Evolutionary conservation across 129 eudicot genomes (phyloP).

Genomic region (Gnaphalium uliginosum): DNA sequence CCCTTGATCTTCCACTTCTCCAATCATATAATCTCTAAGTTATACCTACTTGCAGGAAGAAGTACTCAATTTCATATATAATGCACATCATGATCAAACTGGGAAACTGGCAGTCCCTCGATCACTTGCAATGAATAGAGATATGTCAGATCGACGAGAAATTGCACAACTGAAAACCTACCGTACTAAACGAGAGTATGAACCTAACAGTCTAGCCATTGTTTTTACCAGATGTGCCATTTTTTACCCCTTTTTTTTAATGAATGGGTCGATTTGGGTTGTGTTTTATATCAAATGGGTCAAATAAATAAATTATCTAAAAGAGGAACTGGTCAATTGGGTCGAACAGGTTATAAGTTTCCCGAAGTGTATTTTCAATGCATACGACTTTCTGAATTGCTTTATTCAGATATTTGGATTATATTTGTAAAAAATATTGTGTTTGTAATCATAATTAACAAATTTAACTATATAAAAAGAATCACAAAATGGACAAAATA

Average conservation of each 20-base stretch:
- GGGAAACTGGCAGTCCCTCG: conserved; percentile 53
- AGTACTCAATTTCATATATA: conserved; percentile 58
- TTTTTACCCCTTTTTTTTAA: background rate
- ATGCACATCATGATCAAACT: conserved; percentile 56
- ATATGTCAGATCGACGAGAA: conserved; percentile 51
- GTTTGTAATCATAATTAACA: background rate
- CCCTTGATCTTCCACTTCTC: background rate
- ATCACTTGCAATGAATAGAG: conserved; percentile 63
- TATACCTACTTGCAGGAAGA: conserved; percentile 54
- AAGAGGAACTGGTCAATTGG: background rate
- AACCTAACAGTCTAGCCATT: background rate
- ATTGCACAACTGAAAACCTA: conserved; percentile 55
- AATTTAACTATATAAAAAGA: too few species aligned
- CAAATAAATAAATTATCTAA: background rate
- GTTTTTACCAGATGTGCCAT: background rate
- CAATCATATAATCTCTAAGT: conserved; percentile 10
- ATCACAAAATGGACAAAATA: background rate
- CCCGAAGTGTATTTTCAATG: background rate
- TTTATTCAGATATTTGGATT: background rate
- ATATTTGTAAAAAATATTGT: background rate
- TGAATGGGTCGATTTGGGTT: conserved; percentile 4
- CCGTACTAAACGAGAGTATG: conserved; percentile 75
- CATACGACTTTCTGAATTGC: background rate
- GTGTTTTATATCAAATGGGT: conserved; percentile 10
- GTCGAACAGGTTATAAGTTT: too few species aligned